Conservation (phyloP, 306 rosid genomes). For the Cicer yamashitae region DNA sequence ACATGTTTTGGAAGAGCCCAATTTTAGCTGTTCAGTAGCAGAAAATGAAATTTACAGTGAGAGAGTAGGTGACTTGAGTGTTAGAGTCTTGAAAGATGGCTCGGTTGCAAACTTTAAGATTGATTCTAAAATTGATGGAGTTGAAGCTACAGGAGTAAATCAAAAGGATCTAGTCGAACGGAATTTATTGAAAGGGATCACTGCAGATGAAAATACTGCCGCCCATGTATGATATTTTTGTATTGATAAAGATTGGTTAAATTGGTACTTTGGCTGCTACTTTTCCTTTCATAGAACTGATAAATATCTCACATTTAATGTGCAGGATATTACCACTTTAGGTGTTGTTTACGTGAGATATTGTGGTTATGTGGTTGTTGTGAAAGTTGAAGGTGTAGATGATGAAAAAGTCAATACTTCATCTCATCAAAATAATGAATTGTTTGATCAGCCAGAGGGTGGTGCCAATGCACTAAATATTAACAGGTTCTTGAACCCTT, state of each 20-base stretch:
- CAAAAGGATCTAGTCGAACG: conserved; percentile 69
- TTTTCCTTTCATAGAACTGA: conserved; percentile 39
- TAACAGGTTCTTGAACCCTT: conserved; percentile 64
- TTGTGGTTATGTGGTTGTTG: conserved; percentile 77
- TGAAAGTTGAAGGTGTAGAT: conserved; percentile 74
- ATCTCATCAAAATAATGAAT: conserved; percentile 65
- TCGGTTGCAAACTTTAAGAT: conserved; percentile 80
- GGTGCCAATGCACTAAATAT: conserved; percentile 96
- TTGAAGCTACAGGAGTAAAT: conserved; percentile 71
- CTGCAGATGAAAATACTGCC: conserved; percentile 98
- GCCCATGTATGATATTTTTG: conserved; percentile 78
- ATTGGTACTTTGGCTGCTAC: conserved; percentile 33
- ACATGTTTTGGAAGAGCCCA: conserved; percentile 59
- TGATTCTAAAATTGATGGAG: conserved; percentile 93
- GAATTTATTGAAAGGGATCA: conserved; percentile 91
- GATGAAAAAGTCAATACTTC: conserved; percentile 52
- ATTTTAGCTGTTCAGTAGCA: conserved; percentile 48
- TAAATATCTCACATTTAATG: conserved; percentile 39
- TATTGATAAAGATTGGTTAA: conserved; percentile 37
- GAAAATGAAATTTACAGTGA: conserved; percentile 57
- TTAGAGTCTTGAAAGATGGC: conserved; percentile 74
- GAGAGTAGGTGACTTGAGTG: conserved; percentile 79
- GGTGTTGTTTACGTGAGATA: conserved; percentile 85
- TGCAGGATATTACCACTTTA: conserved; percentile 84
- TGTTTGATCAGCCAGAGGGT: conserved; percentile 87